Percentiles rank a stretch among this genome's conserved stretches.
These are phyloP conservation scores for Voacanga thouarsii DNA, from an alignment of 257 asterid species.

Conservation along the genomic window DNA sequence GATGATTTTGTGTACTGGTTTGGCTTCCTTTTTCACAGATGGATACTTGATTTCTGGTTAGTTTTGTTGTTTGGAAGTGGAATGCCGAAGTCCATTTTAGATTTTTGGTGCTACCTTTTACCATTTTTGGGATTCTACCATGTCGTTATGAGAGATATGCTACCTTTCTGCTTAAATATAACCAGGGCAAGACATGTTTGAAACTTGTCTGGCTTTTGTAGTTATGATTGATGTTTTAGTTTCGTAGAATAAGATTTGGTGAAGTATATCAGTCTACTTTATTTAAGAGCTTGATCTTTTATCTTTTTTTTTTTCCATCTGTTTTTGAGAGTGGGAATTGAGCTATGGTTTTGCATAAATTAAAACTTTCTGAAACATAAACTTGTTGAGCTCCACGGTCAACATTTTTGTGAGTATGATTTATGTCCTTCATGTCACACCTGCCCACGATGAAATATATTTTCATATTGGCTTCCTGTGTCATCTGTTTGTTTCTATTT, in stretches of 20 bases:
- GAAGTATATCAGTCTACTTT: background rate
- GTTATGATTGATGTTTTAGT: background rate
- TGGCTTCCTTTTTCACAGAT: background rate
- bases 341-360: background rate
- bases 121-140: background rate
- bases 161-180: background rate
- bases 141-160: background rate
- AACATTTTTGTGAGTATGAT: background rate
- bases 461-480: background rate
- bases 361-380: background rate
- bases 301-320: no score
- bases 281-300: no score
- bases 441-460: background rate
- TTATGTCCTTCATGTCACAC: background rate
- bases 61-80: background rate
- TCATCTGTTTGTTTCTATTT: background rate
- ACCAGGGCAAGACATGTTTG: background rate
- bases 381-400: background rate
- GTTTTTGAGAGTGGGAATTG: background rate
- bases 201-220: background rate
- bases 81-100: background rate
- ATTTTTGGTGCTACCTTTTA: background rate
- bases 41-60: background rate
- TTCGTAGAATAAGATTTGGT: background rate
- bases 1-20: background rate